Conservation (phyloP, 1,139 yeast genomes). For the Kodamaea fungicola region DNA sequence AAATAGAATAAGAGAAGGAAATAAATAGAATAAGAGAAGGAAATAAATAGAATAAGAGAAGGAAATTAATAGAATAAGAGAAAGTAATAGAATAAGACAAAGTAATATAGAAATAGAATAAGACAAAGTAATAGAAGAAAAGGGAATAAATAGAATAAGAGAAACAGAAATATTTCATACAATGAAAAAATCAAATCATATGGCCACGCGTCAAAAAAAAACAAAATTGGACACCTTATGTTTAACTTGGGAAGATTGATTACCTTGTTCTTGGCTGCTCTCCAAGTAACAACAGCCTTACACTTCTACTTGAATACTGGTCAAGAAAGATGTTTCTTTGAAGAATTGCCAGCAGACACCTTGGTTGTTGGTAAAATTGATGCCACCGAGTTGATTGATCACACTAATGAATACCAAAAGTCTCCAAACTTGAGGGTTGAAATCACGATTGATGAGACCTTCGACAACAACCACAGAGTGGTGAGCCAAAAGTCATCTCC, state of each 20-base stretch:
- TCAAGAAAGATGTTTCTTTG: constrained; percentile 45
- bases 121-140: no score
- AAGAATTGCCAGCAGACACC: constrained; percentile 41
- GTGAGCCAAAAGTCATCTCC: constrained; percentile 39
- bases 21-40: no score
- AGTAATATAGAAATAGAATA: no score
- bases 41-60: no score
- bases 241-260: constrained; percentile 5
- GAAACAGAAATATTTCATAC: no score
- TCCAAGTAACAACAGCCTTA: constrained; percentile 25
- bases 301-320: constrained; percentile 47
- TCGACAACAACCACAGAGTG: constrained; percentile 46
- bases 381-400: constrained; percentile 36
- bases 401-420: constrained; percentile 26
- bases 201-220: constrained; percentile 6
- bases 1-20: no score
- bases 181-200: no score
- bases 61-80: no score
- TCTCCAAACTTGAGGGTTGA: constrained; percentile 33
- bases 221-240: constrained; percentile 4
- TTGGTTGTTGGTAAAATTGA: constrained; percentile 46
- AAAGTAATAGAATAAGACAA: no score
- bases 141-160: no score
- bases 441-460: constrained; percentile 47
- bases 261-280: constrained; percentile 12